A percentile compares a stretch with the other conserved stretches of the same genome.
Evolutionary conservation across 371 early-diverging fungal species (phyloP).

Genomic region (Lichtheimia corymbifera): DNA sequence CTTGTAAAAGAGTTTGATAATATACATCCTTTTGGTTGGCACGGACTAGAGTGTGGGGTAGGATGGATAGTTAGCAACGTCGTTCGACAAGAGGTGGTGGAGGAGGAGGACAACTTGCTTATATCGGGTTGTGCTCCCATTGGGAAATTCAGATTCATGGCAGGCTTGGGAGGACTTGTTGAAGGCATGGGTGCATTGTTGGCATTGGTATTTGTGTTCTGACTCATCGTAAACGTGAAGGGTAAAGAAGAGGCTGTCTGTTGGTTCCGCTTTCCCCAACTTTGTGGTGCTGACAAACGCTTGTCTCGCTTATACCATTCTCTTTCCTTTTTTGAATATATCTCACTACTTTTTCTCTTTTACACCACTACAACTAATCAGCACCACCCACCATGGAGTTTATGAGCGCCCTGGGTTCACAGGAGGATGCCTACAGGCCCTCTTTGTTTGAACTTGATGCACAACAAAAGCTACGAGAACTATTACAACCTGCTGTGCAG

Average conservation of each 20-base stretch:
- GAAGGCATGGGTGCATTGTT: conserved; percentile 1
- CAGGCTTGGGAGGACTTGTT: too few species aligned
- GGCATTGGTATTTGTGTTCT: not conserved
- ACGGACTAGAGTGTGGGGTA: conserved; percentile 55
- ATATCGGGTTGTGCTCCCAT: conserved; percentile 82
- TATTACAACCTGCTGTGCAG: conserved; percentile 85
- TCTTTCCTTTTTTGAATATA: not conserved
- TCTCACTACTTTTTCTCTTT: not conserved
- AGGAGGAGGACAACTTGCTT: conserved; percentile 33
- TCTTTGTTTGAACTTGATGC: conserved; percentile 90
- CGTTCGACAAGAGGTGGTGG: too few species aligned
- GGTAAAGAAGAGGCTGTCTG: not conserved
- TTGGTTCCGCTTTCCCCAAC: not conserved
- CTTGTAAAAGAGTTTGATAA: conserved; percentile 67
- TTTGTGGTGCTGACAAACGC: not conserved
- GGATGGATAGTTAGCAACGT: too few species aligned
- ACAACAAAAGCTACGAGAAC: conserved; percentile 78
- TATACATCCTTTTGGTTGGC: conserved; percentile 87
- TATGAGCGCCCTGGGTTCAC: conserved; percentile 78
- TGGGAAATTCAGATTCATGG: conserved; percentile 56
- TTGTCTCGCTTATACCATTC: conserved; percentile 6
- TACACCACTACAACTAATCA: not conserved
- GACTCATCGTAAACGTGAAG: conserved; percentile 6
- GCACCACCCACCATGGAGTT: conserved; percentile 68
- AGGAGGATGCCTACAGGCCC: conserved; percentile 76